Base-by-base conservation (phyloP, 192 early-diverging fungal species). In the Rhizophagus clarus region DNA sequence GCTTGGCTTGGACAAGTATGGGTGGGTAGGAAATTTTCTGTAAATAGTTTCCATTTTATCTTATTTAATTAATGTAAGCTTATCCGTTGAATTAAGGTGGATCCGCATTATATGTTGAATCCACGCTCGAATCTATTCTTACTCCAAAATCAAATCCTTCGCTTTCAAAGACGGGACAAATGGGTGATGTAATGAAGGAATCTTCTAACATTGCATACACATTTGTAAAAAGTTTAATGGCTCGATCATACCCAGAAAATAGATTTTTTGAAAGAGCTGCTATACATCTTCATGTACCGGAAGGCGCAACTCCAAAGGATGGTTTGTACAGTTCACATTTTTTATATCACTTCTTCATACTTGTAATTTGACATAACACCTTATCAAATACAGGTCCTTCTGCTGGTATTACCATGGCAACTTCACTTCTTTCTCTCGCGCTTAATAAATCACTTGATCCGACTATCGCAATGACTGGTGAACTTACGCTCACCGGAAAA, bases 171-270 rank as follows among this genome's bases (percentile, higher is more conserved):
- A 99, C 98, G 6, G 98, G 97, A 24, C 97, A 99, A 85, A 88
- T 99, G 83, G 98, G 98, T 62, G 97, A 97, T 83, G 98, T 99
- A 42, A 99, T 99, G 97, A 99, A 99, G 88, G 98, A 99, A 83
- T 95, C 93, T 29, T 91, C 94, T 10, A 94, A 91, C 15, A 96
- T 99, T 74, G 96, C 98, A 0, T 99, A 99, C 88, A 98, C 98
- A 1, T 99, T 89, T 87, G 93, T 96, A n/a, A 95, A 95, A 82
- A 90, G 95, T 31, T 84, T 97, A 45, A 79, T 98, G 81, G 90
- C 89, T 49, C 86, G 84, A 20, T 82, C 85, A n/a, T 92, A 91
- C 83, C 95, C 96, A 9, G 88, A 92, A 24, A 98, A 96, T 84
- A 88, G 87, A 74, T 98, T 98, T 90, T 99, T 99, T 83, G 92